These are phyloP conservation scores for Pseudogymnoascus sp. DNA, from an alignment of 2,329 filamentous ascomycete genomes.

Conservation along the genomic window DNA sequence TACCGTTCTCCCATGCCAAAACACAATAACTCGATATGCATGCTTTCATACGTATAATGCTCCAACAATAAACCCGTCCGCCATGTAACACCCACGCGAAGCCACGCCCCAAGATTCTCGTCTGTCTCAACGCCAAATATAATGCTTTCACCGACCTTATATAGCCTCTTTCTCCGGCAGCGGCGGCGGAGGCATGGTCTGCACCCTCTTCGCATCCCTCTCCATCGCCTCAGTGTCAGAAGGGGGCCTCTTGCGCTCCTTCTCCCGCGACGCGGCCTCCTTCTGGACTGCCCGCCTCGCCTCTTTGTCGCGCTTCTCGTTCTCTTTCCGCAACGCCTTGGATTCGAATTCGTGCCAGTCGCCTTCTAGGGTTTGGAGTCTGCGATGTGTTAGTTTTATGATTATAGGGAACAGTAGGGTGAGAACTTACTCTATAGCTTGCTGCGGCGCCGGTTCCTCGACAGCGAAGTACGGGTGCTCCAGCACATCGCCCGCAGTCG, in stretches of 20 bases:
- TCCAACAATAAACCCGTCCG: not conserved
- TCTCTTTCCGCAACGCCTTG: slow-evolving; percentile 86
- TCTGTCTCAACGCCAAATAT: slow-evolving; percentile 1
- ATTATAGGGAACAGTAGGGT: not conserved
- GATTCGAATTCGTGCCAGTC: slow-evolving; percentile 99
- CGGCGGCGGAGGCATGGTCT: slow-evolving; percentile 6
- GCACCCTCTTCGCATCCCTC: slow-evolving; percentile 23
- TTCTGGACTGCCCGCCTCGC: slow-evolving; percentile 25
- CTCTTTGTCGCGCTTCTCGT: slow-evolving; percentile 55
- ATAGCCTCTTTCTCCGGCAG: not conserved
- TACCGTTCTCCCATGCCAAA: not conserved
- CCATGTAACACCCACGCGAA: not conserved
- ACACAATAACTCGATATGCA: not conserved
- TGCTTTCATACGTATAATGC: not conserved
- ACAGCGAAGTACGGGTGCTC: slow-evolving; percentile 80
- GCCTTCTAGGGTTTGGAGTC: slow-evolving; percentile 72
- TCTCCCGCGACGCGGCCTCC: slow-evolving; percentile 21
- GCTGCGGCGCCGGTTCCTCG: slow-evolving; percentile 70
- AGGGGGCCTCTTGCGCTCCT: slow-evolving; percentile 22
- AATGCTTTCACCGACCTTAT: not conserved
- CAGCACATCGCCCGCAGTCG: slow-evolving; percentile 75
- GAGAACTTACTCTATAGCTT: slow-evolving; percentile 68
- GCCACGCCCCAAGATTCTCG: not conserved
- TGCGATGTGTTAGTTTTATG: slow-evolving; percentile 22
- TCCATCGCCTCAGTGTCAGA: slow-evolving; percentile 20